Percentiles rank a stretch among this genome's conserved stretches.
Evolutionary conservation across 192 early-diverging fungal genomes (phyloP).

Genomic region (Funneliformis mosseae): DNA sequence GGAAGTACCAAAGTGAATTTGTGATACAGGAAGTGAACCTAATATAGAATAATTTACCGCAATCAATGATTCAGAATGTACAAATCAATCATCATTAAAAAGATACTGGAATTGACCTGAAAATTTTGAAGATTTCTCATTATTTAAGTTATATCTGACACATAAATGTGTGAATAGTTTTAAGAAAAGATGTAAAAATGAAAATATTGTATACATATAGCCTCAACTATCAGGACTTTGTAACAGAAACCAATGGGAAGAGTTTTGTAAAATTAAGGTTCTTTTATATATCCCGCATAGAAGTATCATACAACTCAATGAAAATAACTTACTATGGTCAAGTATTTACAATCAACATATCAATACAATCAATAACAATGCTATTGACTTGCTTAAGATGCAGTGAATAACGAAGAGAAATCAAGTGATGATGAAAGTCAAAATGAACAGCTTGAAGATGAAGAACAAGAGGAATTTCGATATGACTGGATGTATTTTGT

Average conservation of each 20-base stretch:
- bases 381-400: not conserved
- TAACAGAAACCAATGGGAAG: not conserved
- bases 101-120: not conserved
- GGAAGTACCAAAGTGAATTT: not conserved
- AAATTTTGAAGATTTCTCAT: slow-evolving; percentile 21
- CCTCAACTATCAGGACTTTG: not conserved
- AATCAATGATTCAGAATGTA: not conserved
- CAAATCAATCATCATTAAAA: not conserved
- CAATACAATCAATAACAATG: not conserved
- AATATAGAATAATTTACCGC: not conserved
- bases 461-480: not conserved
- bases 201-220: not conserved
- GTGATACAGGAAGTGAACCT: not conserved
- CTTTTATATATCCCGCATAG: not conserved
- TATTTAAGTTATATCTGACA: slow-evolving; percentile 5
- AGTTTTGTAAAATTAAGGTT: slow-evolving; percentile 9
- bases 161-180: not conserved
- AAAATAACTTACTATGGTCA: slow-evolving; percentile 1
- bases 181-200: not conserved
- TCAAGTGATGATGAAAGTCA: not conserved
- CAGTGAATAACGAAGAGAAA: slow-evolving; percentile 8
- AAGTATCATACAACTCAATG: not conserved
- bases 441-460: not conserved
- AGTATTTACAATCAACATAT: not conserved
- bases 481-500: not conserved